Evolutionary conservation across 2,329 filamentous ascomycete species (phyloP).

Genomic region (Microdochium bolleyi): DNA sequence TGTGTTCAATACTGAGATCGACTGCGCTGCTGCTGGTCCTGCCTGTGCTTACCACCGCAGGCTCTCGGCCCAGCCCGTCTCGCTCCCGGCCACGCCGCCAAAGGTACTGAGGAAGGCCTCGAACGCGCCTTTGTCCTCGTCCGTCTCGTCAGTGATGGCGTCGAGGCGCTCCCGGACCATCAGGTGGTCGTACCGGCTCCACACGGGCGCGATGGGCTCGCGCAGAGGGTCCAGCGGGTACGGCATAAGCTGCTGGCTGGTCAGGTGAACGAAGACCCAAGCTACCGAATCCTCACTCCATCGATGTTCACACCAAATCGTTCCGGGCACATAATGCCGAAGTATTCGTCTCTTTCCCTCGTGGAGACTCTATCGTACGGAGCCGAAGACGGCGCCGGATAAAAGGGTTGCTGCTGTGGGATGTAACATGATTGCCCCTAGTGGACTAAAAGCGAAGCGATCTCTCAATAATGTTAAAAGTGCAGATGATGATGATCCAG

Average conservation of each 20-base stretch:
- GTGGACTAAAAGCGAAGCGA: neutral
- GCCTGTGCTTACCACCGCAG: neutral
- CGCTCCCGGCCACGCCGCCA: neutral
- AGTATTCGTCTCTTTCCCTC: no score
- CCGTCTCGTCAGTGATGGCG: neutral
- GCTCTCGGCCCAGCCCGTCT: neutral
- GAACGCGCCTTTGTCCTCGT: neutral
- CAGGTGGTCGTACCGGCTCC: neutral
- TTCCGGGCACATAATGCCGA: no score
- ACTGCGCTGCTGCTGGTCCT: no score
- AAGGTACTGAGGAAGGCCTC: neutral
- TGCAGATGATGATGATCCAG: neutral
- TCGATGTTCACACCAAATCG: no score
- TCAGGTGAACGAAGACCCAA: constrained; percentile 20
- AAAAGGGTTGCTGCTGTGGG: neutral
- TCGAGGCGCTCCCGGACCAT: neutral
- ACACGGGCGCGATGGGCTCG: constrained; percentile 9
- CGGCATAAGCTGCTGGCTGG: constrained; percentile 22
- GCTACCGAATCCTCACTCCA: no score
- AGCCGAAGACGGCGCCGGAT: neutral
- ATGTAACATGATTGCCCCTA: neutral
- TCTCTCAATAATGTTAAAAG: neutral
- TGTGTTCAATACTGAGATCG: no score
- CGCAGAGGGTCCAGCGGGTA: constrained; percentile 23
- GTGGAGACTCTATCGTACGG: no score